Conservation (phyloP, 306 rosid genomes). For the Carpinus viminea region DNA sequence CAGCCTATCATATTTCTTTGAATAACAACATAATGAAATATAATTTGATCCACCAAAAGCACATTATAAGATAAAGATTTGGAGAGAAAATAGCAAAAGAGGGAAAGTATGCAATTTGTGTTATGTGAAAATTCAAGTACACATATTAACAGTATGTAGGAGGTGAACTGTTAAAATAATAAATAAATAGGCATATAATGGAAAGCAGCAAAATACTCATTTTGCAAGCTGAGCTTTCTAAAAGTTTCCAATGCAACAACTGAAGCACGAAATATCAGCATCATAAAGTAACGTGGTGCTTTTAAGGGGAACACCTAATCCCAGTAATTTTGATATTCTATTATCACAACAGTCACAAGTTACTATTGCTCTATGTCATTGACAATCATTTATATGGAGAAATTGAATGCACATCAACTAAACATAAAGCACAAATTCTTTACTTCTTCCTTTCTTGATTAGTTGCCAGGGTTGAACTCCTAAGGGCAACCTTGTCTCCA, state of each 20-base stretch:
- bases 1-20: slow-evolving; percentile 15
- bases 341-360: neutral
- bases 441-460: neutral
- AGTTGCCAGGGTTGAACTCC: neutral
- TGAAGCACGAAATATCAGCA: neutral
- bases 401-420: neutral
- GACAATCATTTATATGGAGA: neutral
- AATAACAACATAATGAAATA: neutral
- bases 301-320: neutral
- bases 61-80: neutral
- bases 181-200: neutral
- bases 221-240: neutral
- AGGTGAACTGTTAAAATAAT: neutral
- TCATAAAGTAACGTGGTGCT: neutral
- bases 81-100: too few relatives aligned
- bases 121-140: neutral
- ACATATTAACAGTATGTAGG: neutral
- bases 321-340: neutral
- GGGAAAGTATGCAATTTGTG: too few relatives aligned
- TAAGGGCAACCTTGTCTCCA: too few relatives aligned
- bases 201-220: neutral
- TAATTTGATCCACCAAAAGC: neutral
- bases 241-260: neutral
- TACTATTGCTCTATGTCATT: neutral
- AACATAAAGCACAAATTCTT: neutral